These are phyloP conservation scores for Verruconis gallopava DNA, from an alignment of 2,329 filamentous ascomycete genomes.

Conservation along the genomic window DNA sequence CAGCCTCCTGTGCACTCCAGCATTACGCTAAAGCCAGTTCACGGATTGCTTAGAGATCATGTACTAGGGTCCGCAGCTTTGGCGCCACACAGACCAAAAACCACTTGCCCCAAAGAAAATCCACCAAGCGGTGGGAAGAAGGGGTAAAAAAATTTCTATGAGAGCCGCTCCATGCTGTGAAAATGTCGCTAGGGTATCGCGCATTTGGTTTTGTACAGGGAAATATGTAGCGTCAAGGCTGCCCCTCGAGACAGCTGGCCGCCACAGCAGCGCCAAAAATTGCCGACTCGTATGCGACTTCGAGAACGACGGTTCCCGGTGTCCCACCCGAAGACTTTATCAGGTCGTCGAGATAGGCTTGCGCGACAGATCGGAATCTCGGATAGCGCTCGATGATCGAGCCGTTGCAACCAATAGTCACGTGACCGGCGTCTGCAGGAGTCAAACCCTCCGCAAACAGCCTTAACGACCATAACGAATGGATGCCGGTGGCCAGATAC, in stretches of 20 bases:
- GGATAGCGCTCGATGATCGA: slow-evolving; percentile 72
- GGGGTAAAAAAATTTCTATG: no score
- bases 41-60: no score
- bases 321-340: slow-evolving; percentile 18
- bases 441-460: slow-evolving; percentile 32
- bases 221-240: background rate
- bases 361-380: slow-evolving; percentile 48
- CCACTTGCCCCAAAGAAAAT: no score
- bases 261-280: slow-evolving; percentile 65
- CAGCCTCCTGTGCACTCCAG: no score
- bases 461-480: slow-evolving; percentile 46
- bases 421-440: slow-evolving; percentile 9
- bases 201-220: background rate
- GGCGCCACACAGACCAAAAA: no score
- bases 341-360: slow-evolving; percentile 50
- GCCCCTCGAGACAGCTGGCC: slow-evolving; percentile 25
- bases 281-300: slow-evolving; percentile 60
- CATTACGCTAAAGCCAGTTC: no score
- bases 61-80: no score
- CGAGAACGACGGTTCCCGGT: slow-evolving; percentile 43
- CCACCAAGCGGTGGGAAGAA: no score
- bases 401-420: slow-evolving; percentile 60
- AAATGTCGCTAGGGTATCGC: background rate
- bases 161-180: no score
- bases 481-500: slow-evolving; percentile 49